Evolutionary conservation across 2,329 filamentous ascomycete species (phyloP).

Genomic region (Fusarium musae): DNA sequence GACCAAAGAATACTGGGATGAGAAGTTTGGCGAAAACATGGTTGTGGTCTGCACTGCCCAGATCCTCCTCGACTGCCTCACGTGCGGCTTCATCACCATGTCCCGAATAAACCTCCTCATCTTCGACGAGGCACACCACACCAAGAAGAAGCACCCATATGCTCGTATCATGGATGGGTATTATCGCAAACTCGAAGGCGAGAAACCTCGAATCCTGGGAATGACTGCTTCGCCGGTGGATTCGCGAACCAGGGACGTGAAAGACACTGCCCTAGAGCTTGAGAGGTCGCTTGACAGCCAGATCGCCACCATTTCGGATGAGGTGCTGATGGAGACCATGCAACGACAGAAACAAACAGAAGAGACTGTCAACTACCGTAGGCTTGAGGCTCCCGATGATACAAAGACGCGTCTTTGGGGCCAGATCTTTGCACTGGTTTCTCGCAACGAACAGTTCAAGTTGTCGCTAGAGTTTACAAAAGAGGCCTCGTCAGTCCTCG

Average conservation of each 20-base stretch:
- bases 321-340: slow-evolving; percentile 44
- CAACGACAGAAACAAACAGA: slow-evolving; percentile 58
- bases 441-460: slow-evolving; percentile 59
- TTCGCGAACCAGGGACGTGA: slow-evolving; percentile 75
- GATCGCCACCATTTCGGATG: slow-evolving; percentile 77
- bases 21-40: slow-evolving; percentile 72
- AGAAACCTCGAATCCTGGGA: slow-evolving; percentile 83
- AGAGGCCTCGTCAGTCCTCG: slow-evolving; percentile 73
- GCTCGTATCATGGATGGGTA: slow-evolving; percentile 90
- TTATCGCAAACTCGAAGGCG: slow-evolving; percentile 66
- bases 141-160: slow-evolving; percentile 93
- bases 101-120: slow-evolving; percentile 87
- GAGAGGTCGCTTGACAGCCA: slow-evolving; percentile 82
- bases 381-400: slow-evolving; percentile 54
- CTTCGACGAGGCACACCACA: slow-evolving; percentile 96
- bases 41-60: slow-evolving; percentile 94
- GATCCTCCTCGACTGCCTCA: slow-evolving; percentile 81
- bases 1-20: slow-evolving; percentile 60
- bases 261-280: slow-evolving; percentile 75
- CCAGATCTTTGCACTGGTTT: slow-evolving; percentile 60
- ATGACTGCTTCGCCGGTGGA: slow-evolving; percentile 98
- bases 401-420: slow-evolving; percentile 74
- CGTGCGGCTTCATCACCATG: slow-evolving; percentile 83
- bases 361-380: slow-evolving; percentile 57
- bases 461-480: slow-evolving; percentile 69